Base-by-base conservation (phyloP, 768 basidiomycete genomes). In the Mycena vitilis region DNA sequence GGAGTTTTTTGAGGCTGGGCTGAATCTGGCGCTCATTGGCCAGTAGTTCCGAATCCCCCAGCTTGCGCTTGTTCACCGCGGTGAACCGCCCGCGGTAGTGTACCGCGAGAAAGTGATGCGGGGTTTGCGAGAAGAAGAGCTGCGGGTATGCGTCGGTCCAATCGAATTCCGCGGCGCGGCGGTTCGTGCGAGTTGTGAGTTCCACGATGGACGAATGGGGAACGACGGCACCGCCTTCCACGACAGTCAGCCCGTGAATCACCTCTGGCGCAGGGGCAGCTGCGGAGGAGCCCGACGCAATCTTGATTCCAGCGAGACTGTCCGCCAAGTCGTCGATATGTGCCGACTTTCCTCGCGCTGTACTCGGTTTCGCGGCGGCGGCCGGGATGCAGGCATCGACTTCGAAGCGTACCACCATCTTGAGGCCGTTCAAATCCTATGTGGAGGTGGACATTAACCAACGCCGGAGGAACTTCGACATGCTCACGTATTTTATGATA, bases 111-210 rank as follows among this genome's bases (percentile, higher is more conserved):
- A 86, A 89, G 65, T 89, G 83, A 71, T 87, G 84, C 2, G 84
- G 78, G 0, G 90, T 93, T 74, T 90, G 89, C 8, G 92, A 91
- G 62, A 94, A 84, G 74, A 85, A 89, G 15, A 93, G 78, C 74
- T 93, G 91, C 0, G 88, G 86, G 75, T 88, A 92, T 1, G 81
- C 78, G 15, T 91, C 89, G 36, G 73, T 79, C 90, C 90, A 92
- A 72, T 90, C 81, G 65, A 81, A 80, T 5, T 75, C 71, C 11
- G 64, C 66, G 44, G 74, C 72, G 54, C 74, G 79, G 18, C 62
- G 75, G 36, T 76, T 73, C 9, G 83, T 80, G 42, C 83, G 81
- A 3, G 87, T 87, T 20, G 81, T 81, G 22, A 87, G 73, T 71
- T 88, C 86, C 42, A 87, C 73, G 58, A 85, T 77, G 8, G 82